These are phyloP conservation scores for Lunularia cruciata DNA, from an alignment of 225 moss, liverwort and hornwort species.

Conservation along the genomic window DNA sequence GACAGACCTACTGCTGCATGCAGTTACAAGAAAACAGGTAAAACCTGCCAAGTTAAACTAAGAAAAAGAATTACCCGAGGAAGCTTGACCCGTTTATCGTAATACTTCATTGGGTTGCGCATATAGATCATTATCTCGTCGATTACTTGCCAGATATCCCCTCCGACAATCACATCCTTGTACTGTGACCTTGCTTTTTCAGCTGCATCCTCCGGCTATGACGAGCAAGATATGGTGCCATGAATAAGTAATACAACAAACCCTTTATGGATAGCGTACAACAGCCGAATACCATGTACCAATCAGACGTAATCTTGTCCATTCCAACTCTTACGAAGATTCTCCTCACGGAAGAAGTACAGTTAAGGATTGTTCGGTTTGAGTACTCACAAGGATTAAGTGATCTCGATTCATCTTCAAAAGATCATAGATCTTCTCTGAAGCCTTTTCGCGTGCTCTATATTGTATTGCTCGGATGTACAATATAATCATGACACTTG, in stretches of 20 bases:
- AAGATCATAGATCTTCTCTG: slow-evolving; percentile 89
- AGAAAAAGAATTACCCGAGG: slow-evolving; percentile 64
- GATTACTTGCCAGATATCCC: slow-evolving; percentile 96
- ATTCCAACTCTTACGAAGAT: neutral
- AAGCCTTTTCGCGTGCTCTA: slow-evolving; percentile 57
- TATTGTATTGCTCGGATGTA: slow-evolving; percentile 75
- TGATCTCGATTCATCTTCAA: slow-evolving; percentile 86
- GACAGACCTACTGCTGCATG: neutral
- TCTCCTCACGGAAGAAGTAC: too few species aligned
- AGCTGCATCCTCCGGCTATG: slow-evolving; percentile 93
- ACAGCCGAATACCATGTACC: too few species aligned
- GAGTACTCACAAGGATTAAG: slow-evolving; percentile 67
- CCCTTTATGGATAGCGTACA: too few species aligned
- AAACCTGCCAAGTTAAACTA: neutral
- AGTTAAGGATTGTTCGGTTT: neutral
- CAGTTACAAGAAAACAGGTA: neutral
- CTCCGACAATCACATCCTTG: slow-evolving; percentile 97
- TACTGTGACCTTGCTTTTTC: slow-evolving; percentile 91
- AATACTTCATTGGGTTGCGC: slow-evolving; percentile 92
- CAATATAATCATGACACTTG: slow-evolving; percentile 70
- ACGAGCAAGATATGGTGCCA: neutral
- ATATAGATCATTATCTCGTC: slow-evolving; percentile 98
- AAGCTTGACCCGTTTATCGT: slow-evolving; percentile 69
- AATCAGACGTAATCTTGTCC: too few species aligned
- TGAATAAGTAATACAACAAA: too few species aligned